Evolutionary conservation across 2,329 filamentous ascomycete genomes (phyloP), one percentile per base, ranked within the genome.

Genomic region (Alternaria rosae): DNA sequence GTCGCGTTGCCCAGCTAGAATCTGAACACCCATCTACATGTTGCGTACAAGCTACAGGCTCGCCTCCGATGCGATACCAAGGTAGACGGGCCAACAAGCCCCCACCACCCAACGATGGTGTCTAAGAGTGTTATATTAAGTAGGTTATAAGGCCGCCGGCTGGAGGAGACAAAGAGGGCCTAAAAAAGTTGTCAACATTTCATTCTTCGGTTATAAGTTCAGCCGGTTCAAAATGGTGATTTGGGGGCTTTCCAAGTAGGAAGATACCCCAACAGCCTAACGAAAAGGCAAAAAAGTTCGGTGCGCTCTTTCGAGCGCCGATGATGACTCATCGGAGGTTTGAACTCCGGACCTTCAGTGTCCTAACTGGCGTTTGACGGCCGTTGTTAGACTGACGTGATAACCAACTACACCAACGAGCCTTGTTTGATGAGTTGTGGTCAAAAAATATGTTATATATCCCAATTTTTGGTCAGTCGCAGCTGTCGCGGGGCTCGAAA

Each of bases 371-470:
- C 32, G 38, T 25, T 42, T 20, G 15, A 42, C 9, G 8, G 25
- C 47, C 6, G 12, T 45, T 81, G 79, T 82, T 81, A 81, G 78
- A 81, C 79, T 80, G 76, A 81, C 78, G 79, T 81, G 79, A 81
- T 81, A 80, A 81, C 79, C 79, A 81, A 81, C 80, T 82, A 82
- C 80, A 82, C 79, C 77, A 79, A 64, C 73, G 70, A 76, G 68
- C 73, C 73, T 30, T 44, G 35, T 45, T 60, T 52, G 35, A 57
- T 61, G 23, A 2, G 35, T 32, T 23, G 12, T 32, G 6, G 5
- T 17, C 35, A 38, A 38, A 2, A 38, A 38, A n/a, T 0, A 9
- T 0, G n/a, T 0, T 17, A 17, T 38, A 38, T 38, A 38, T 11
- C n/a, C n/a, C n/a, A n/a, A n/a, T n/a, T n/a, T n/a, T n/a, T n/a